Evolutionary conservation across 2,329 filamentous ascomycete species (phyloP).

Genomic region (Macrophomina phaseolina): DNA sequence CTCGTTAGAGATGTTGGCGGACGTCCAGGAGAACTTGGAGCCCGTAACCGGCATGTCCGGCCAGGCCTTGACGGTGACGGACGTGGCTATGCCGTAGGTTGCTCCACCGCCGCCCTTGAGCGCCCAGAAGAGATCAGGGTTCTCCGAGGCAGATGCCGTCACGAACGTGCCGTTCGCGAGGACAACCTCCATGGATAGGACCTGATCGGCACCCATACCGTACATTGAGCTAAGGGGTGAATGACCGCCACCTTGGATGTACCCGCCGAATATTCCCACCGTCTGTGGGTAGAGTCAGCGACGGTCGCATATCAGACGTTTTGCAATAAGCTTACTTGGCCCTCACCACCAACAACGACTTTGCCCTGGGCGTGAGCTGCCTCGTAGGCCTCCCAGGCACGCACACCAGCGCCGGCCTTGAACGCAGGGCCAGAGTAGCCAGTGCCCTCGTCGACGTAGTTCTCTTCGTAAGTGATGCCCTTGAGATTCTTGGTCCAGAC

Average conservation of each 20-base stretch:
- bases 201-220: slow-evolving; percentile 41
- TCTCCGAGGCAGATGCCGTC: slow-evolving; percentile 37
- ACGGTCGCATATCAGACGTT: background rate
- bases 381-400: slow-evolving; percentile 38
- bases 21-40: slow-evolving; percentile 57
- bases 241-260: slow-evolving; percentile 41
- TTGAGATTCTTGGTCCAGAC: slow-evolving; percentile 47
- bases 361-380: slow-evolving; percentile 34
- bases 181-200: slow-evolving; percentile 40
- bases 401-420: slow-evolving; percentile 39
- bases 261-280: slow-evolving; percentile 42
- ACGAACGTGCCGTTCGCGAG: slow-evolving; percentile 39
- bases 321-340: slow-evolving; percentile 26
- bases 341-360: slow-evolving; percentile 39
- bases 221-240: slow-evolving; percentile 27
- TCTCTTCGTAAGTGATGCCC: slow-evolving; percentile 40
- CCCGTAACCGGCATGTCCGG: slow-evolving; percentile 21
- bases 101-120: slow-evolving; percentile 41
- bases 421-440: slow-evolving; percentile 39
- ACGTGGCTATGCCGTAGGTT: slow-evolving; percentile 43
- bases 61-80: slow-evolving; percentile 40
- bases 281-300: slow-evolving; percentile 32
- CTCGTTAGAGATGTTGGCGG: slow-evolving; percentile 36
- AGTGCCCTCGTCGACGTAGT: slow-evolving; percentile 36
- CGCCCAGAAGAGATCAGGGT: slow-evolving; percentile 46